Percentiles rank a stretch among this genome's conserved stretches.
Conservation (phyloP, 352 stramenopile species). For the Globisporangium nodosum region DNA sequence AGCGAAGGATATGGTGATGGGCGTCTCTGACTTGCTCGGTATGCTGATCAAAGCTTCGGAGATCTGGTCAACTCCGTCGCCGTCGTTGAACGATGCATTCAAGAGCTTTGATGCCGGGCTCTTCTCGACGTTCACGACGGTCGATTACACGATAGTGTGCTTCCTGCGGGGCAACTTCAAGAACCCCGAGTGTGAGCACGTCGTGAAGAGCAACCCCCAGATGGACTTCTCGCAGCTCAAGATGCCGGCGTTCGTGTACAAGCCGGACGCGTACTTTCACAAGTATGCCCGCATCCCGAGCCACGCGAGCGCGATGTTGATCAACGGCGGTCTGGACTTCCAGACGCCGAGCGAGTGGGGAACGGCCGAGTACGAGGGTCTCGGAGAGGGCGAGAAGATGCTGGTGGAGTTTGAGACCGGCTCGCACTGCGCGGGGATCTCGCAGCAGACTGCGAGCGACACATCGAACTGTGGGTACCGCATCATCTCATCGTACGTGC, state of each 20-base stretch:
- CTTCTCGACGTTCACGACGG: slow-evolving; percentile 8
- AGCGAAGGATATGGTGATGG: slow-evolving; percentile 8
- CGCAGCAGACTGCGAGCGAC: not conserved
- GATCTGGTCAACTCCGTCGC: slow-evolving; percentile 19
- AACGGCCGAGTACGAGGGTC: slow-evolving; percentile 13
- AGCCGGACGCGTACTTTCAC: slow-evolving; percentile 25
- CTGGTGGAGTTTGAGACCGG: slow-evolving; percentile 9
- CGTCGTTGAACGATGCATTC: slow-evolving; percentile 12
- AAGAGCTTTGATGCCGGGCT: slow-evolving; percentile 1
- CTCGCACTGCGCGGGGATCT: not conserved
- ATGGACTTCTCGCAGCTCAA: slow-evolving; percentile 1
- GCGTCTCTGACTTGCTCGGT: slow-evolving; percentile 9
- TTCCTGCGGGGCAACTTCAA: slow-evolving; percentile 12
- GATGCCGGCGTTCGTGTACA: slow-evolving; percentile 20
- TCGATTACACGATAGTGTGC: slow-evolving; percentile 13
- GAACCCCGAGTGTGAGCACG: slow-evolving; percentile 6
- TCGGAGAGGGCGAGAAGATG: slow-evolving; percentile 15
- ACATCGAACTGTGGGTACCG: not conserved
- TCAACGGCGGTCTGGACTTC: slow-evolving; percentile 27
- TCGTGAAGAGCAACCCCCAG: not conserved
- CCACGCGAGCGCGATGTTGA: slow-evolving; percentile 19
- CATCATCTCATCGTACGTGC: slow-evolving; percentile 1
- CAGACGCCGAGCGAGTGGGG: slow-evolving; percentile 19
- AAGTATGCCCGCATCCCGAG: slow-evolving; percentile 16
- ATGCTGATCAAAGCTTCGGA: slow-evolving; percentile 22